Evolutionary conservation across 495 filamentous ascomycete species (phyloP).

Genomic region (Penicillium cataractarum): DNA sequence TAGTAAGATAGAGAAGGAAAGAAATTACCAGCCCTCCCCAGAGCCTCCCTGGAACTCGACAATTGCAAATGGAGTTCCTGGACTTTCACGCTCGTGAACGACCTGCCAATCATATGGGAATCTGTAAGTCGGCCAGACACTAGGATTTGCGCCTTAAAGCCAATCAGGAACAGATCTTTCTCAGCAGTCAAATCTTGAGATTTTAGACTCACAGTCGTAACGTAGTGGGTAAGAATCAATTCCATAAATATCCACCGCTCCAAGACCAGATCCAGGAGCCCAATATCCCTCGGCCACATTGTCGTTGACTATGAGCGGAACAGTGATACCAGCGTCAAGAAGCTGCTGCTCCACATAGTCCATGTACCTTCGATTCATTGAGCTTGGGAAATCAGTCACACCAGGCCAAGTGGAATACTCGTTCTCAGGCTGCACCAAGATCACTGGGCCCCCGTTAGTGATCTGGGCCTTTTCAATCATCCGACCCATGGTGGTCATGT

Average conservation of each 20-base stretch:
- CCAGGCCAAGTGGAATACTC: conserved; percentile 54
- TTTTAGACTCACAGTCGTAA: conserved; percentile 47
- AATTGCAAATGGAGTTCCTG: conserved; percentile 63
- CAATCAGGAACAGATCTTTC: not conserved
- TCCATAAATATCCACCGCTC: conserved; percentile 71
- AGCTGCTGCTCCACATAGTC: conserved; percentile 62
- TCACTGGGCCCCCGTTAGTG: conserved; percentile 71
- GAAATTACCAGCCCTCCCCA: conserved; percentile 16
- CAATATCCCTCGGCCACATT: conserved; percentile 55
- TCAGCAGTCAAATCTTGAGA: not conserved
- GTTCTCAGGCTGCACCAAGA: conserved; percentile 74
- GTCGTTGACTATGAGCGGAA: conserved; percentile 74
- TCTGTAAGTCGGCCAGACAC: conserved; percentile 44
- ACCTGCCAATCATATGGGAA: conserved; percentile 46
- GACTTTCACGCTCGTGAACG: conserved; percentile 55
- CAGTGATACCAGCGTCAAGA: conserved; percentile 62
- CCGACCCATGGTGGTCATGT: conserved; percentile 44
- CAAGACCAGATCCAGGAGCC: conserved; percentile 59
- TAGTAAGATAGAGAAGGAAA: conserved; percentile 23
- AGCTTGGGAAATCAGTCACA: conserved; percentile 38
- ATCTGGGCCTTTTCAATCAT: conserved; percentile 70
- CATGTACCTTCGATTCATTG: conserved; percentile 60
- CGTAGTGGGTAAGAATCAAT: conserved; percentile 68
- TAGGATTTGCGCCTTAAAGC: conserved; percentile 39
- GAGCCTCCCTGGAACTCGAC: conserved; percentile 46